These are phyloP conservation scores for Nicotiana noctiflora DNA, from an alignment of 257 asterid species.

Conservation along the genomic window DNA sequence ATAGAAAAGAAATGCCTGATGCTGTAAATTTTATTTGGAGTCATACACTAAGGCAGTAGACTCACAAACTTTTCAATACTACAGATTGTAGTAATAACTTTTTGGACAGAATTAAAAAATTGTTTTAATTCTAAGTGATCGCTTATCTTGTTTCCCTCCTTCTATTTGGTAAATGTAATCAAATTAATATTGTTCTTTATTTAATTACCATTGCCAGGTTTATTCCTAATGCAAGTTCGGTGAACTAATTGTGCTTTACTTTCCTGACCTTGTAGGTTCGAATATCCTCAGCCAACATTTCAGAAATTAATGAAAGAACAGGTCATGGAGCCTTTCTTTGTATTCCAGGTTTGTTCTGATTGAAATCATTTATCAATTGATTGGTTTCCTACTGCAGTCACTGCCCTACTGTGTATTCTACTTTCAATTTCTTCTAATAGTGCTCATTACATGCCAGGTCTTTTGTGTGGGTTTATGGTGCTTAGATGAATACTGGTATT, in stretches of 20 bases:
- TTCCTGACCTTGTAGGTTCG: slow-evolving; percentile 56
- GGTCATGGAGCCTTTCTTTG: slow-evolving; percentile 90
- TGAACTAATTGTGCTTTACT: slow-evolving; percentile 6
- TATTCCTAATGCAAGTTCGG: background rate
- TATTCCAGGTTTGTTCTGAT: slow-evolving; percentile 69
- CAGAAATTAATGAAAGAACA: slow-evolving; percentile 94
- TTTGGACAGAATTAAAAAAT: background rate
- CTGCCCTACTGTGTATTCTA: background rate
- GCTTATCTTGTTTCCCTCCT: background rate
- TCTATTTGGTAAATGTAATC: background rate
- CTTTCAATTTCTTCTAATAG: slow-evolving; percentile 10
- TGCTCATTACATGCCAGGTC: slow-evolving; percentile 49
- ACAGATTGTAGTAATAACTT: background rate
- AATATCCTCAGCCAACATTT: slow-evolving; percentile 97
- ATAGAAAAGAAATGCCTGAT: background rate
- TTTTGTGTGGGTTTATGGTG: slow-evolving; percentile 99
- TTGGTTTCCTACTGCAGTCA: background rate
- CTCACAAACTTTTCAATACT: too few species aligned
- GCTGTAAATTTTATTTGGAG: too few species aligned
- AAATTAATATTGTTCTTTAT: background rate
- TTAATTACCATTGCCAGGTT: background rate
- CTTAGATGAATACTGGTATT: slow-evolving; percentile 96
- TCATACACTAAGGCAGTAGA: too few species aligned
- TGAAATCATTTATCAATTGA: slow-evolving; percentile 8
- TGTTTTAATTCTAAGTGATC: background rate